These are phyloP conservation scores for Lactarius pseudohatsudake DNA, from an alignment of 768 basidiomycete genomes.

Conservation along the genomic window DNA sequence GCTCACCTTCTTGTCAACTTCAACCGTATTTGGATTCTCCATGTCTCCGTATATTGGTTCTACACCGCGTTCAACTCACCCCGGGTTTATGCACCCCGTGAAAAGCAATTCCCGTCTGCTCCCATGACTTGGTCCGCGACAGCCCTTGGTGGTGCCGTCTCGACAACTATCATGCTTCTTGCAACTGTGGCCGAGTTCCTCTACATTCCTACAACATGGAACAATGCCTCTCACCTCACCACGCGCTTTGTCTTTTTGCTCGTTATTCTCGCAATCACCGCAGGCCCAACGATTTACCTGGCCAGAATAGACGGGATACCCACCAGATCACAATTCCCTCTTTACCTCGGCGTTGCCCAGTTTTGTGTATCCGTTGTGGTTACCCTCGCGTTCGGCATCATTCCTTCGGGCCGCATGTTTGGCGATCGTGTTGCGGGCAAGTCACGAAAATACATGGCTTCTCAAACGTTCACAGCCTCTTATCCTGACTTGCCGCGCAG, in stretches of 20 bases:
- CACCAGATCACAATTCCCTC: constrained; percentile 63
- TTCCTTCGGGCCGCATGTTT: constrained; percentile 98
- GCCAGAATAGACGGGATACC: constrained; percentile 74
- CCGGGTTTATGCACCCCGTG: constrained; percentile 76
- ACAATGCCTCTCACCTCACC: constrained; percentile 95
- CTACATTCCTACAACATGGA: constrained; percentile 98
- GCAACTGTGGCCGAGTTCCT: constrained; percentile 94
- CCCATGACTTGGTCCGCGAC: constrained; percentile 95
- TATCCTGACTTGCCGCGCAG: constrained; percentile 76
- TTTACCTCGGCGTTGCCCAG: constrained; percentile 91
- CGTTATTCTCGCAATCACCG: constrained; percentile 89
- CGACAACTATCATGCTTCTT: constrained; percentile 89
- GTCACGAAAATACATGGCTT: constrained; percentile 96
- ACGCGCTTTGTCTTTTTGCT: constrained; percentile 91
- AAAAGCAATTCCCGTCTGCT: constrained; percentile 66
- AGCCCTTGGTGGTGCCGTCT: constrained; percentile 94
- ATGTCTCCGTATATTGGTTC: constrained; percentile 92
- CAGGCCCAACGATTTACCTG: constrained; percentile 92
- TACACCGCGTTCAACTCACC: constrained; percentile 98
- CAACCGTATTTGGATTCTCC: constrained; percentile 98
- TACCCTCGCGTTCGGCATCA: constrained; percentile 78
- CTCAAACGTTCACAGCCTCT: constrained; percentile 97
- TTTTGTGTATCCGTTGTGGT: constrained; percentile 88
- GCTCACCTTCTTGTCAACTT: constrained; percentile 97
- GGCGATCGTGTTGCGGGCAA: constrained; percentile 98